A percentile compares a stretch with the other conserved stretches of the same genome.
These are phyloP conservation scores for Saccharomyces pastorianus DNA, from an alignment of 1,139 yeast genomes.

Conservation along the genomic window DNA sequence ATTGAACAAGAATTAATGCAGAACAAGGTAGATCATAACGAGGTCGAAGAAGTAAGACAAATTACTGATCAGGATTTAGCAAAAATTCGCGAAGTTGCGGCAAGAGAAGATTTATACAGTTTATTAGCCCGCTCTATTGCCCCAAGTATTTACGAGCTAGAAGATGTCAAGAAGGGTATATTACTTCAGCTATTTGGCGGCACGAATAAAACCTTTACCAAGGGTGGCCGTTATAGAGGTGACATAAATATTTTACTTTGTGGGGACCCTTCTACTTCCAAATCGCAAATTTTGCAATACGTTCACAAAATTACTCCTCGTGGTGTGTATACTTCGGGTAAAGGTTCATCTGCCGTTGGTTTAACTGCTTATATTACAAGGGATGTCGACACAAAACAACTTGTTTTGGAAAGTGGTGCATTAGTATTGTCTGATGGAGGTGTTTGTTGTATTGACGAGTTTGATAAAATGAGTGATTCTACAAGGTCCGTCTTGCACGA, in stretches of 20 bases:
- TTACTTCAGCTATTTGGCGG: constrained; percentile 92
- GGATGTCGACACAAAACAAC: constrained; percentile 86
- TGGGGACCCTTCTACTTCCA: constrained; percentile 97
- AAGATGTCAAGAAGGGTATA: constrained; percentile 93
- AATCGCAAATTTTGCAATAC: constrained; percentile 86
- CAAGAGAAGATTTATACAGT: constrained; percentile 75
- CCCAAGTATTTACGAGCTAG: constrained; percentile 91
- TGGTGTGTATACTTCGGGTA: constrained; percentile 96
- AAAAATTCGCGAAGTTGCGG: constrained; percentile 52
- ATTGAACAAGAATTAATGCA: constrained; percentile 46
- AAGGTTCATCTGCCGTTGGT: constrained; percentile 98
- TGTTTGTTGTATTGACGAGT: constrained; percentile 96
- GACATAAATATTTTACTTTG: constrained; percentile 84
- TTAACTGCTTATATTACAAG: constrained; percentile 93
- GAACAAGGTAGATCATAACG: constrained; percentile 35
- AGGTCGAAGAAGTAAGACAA: constrained; percentile 64
- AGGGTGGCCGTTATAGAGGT: constrained; percentile 94
- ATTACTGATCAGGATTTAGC: constrained; percentile 62
- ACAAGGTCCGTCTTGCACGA: constrained; percentile 94
- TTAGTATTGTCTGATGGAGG: constrained; percentile 96
- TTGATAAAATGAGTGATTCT: constrained; percentile 92
- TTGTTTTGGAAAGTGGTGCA: constrained; percentile 94
- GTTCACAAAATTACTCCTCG: constrained; percentile 97
- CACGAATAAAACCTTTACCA: constrained; percentile 75
- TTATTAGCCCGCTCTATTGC: constrained; percentile 87